Evolutionary conservation across 1,284 basidiomycete genomes (phyloP).

Genomic region (Naganishia liquefaciens): DNA sequence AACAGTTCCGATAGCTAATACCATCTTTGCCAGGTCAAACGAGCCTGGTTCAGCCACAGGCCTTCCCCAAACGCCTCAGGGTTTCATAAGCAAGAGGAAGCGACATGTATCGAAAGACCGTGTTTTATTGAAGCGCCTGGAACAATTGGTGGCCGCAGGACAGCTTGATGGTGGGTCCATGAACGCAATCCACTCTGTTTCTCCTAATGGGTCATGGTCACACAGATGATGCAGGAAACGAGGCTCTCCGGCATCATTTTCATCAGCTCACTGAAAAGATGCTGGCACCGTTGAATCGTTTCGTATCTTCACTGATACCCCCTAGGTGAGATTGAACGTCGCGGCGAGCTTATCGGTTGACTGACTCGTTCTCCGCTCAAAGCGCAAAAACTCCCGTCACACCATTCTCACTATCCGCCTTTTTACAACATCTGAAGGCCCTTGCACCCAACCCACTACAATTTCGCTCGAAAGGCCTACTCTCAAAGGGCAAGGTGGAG

Average conservation of each 20-base stretch:
- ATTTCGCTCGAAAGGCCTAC: constrained; percentile 60
- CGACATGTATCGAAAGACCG: constrained; percentile 84
- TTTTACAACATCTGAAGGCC: constrained; percentile 77
- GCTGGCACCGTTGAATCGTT: constrained; percentile 88
- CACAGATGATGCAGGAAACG: constrained; percentile 57
- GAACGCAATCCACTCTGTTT: too few relatives aligned
- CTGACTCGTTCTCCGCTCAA: not conserved
- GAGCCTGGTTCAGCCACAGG: not conserved
- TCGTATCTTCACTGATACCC: constrained; percentile 87
- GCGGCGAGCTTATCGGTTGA: not conserved
- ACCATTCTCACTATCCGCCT: constrained; percentile 75
- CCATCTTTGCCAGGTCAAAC: not conserved
- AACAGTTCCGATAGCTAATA: constrained; percentile 1
- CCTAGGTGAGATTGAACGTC: constrained; percentile 30
- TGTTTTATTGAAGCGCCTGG: constrained; percentile 59
- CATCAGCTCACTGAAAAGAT: constrained; percentile 82
- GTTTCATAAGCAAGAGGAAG: constrained; percentile 72
- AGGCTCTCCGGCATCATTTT: constrained; percentile 77
- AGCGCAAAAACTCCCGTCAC: constrained; percentile 55
- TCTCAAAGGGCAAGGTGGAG: constrained; percentile 49
- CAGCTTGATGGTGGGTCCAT: constrained; percentile 45
- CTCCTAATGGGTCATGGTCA: not conserved
- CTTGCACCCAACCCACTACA: constrained; percentile 71
- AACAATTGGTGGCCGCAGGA: constrained; percentile 46
- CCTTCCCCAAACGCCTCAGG: constrained; percentile 63